A percentile compares a stretch with the other conserved stretches of the same genome.
phyloP scores from a whole-genome alignment of 2,329 filamentous ascomycete genomes.

The Eurotiales sp. region DNA sequence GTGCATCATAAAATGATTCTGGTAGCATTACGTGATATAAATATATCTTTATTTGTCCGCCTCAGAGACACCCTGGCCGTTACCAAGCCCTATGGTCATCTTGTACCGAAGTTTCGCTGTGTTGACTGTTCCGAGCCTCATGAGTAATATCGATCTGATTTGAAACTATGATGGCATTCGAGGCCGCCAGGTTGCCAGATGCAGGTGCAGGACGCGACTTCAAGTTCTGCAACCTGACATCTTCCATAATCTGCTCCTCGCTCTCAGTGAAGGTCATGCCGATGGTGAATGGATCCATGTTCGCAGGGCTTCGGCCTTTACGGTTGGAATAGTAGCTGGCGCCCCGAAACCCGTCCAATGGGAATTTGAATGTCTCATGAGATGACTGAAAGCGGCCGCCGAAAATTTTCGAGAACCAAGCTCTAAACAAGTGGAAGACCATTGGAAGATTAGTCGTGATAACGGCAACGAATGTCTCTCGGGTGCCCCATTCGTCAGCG shows the following conservation, averaged over 20 bases:
- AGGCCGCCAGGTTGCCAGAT: slow-evolving; percentile 12
- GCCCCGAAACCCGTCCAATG: too few relatives aligned
- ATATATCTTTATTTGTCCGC: too few relatives aligned
- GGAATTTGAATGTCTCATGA: slow-evolving; percentile 36
- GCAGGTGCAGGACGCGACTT: slow-evolving; percentile 20
- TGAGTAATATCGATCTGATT: slow-evolving; percentile 39
- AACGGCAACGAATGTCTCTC: slow-evolving; percentile 39
- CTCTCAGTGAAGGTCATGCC: slow-evolving; percentile 41
- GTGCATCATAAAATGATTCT: too few relatives aligned
- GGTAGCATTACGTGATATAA: too few relatives aligned
- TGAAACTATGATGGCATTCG: slow-evolving; percentile 39
- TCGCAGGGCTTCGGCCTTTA: too few relatives aligned
- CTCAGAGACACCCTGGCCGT: too few relatives aligned
- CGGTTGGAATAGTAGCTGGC: slow-evolving; percentile 23
- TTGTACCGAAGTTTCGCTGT: too few relatives aligned
- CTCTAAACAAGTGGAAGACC: slow-evolving; percentile 41
- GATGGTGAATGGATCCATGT: slow-evolving; percentile 32
- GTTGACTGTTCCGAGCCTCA: slow-evolving; percentile 16
- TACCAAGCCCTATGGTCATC: too few relatives aligned
- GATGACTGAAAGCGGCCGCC: slow-evolving; percentile 37
- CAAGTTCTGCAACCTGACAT: slow-evolving; percentile 40
- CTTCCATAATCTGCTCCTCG: slow-evolving; percentile 45
- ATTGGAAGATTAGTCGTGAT: slow-evolving; percentile 37
- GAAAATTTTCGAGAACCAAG: slow-evolving; percentile 38
- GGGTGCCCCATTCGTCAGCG: slow-evolving; percentile 36